Conservation (phyloP, 148 eudicot species). For the Hydrangea macrophylla region DNA sequence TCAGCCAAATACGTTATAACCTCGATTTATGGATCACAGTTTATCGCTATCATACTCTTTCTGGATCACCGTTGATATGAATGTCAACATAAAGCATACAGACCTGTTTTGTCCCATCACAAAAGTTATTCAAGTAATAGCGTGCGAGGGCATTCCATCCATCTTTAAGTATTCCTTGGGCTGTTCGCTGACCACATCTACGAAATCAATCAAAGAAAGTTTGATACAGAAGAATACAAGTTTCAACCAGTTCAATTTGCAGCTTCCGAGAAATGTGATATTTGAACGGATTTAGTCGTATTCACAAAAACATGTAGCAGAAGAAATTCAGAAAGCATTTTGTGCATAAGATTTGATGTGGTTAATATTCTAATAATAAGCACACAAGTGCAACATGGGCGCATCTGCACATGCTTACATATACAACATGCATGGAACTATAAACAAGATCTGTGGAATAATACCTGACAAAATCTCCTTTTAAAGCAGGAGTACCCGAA, state of each 20-base stretch:
- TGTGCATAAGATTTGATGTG: not conserved
- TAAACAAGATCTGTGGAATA: not conserved
- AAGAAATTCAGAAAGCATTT: not conserved
- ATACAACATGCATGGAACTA: not conserved
- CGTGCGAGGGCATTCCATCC: slow-evolving; percentile 75
- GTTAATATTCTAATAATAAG: not conserved
- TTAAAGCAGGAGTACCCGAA: slow-evolving; percentile 95
- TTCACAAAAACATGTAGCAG: not conserved
- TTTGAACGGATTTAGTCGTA: not conserved
- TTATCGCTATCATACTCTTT: not conserved
- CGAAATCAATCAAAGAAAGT: slow-evolving; percentile 3
- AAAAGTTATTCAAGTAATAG: slow-evolving; percentile 87
- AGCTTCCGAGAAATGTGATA: too few species aligned
- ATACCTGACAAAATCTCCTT: slow-evolving; percentile 98
- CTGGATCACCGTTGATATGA: not conserved
- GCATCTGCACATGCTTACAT: not conserved
- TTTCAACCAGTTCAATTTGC: not conserved
- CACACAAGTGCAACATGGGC: not conserved
- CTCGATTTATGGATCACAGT: too few species aligned
- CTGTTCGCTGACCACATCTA: slow-evolving; percentile 83
- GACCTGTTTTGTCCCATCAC: slow-evolving; percentile 95
- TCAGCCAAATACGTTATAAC: slow-evolving; percentile 5
- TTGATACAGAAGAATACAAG: not conserved
- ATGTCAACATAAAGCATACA: slow-evolving; percentile 9
- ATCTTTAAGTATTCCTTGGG: slow-evolving; percentile 75